Evolutionary conservation across 2,329 filamentous ascomycete genomes (phyloP), one percentile per base, ranked within the genome.

Genomic region (Penicillium janthinellum): DNA sequence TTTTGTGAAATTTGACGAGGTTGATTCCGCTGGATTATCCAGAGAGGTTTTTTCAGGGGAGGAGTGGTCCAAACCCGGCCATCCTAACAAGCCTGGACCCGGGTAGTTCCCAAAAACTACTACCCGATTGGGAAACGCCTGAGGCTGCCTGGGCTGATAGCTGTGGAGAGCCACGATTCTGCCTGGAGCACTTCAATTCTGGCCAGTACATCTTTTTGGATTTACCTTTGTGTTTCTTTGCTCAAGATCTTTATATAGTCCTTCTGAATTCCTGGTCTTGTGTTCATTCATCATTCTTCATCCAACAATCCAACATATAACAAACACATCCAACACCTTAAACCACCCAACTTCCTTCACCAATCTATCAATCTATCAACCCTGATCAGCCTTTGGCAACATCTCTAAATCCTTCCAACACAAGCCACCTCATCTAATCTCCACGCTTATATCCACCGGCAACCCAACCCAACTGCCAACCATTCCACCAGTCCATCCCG

Each of bases 101-200:
- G 48, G 58, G 58, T 52, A 17, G 53, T 28, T 8, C 22, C n/a
- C 25, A 34, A 56, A 42, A 42, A 12, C 39, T 28, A 31, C 57
- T 59, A 62, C 64, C 65, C 39, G 55, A 67, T 58, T 53, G 10
- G 51, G 51, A 34, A n/a, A n/a, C 8, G n/a, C 49, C 22, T 17
- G 47, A 54, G 63, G 65, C 41, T 17, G 41, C 42, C 53, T 51
- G 49, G 64, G 60, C 61, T 62, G 56, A 58, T 60, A 50, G 38
- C 54, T 56, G 42, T 53, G 41, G 45, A 44, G 44, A 60, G 55
- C 59, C 62, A 57, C 55, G 60, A 50, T 44, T 55, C 45, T 53
- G 51, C 51, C 51, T 53, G 37, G 51, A 39, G 42, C 39, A 3
- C 37, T 53, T 41, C 38, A 41, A 17, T 31, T 41, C 37, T 42